phyloP scores from a whole-genome alignment of 345 rosid genomes.

The Syzygium aromaticum region DNA sequence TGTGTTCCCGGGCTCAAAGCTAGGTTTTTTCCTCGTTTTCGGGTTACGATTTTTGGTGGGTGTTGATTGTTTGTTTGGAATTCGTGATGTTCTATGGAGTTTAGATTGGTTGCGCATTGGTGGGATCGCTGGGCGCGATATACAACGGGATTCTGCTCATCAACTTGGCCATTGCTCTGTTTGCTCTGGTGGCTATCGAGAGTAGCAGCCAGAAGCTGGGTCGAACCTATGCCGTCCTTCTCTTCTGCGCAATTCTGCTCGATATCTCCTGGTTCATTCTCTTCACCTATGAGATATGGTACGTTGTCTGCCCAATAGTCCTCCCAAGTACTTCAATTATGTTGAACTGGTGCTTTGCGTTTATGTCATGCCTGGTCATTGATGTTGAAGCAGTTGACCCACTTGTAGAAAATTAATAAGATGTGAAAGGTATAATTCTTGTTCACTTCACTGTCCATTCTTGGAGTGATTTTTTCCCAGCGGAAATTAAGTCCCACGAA shows the following conservation, averaged over 20 bases:
- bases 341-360: background rate
- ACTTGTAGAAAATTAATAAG: background rate
- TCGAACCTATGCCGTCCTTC: slow-evolving; percentile 74
- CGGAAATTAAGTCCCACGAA: background rate
- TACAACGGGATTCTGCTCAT: slow-evolving; percentile 75
- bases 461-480: background rate
- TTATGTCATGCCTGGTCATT: background rate
- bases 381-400: background rate
- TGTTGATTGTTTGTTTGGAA: background rate
- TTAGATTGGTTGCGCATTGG: slow-evolving; percentile 73
- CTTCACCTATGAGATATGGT: slow-evolving; percentile 65
- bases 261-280: slow-evolving; percentile 71
- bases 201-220: slow-evolving; percentile 76
- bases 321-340: background rate
- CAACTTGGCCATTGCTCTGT: slow-evolving; percentile 65
- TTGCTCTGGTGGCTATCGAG: slow-evolving; percentile 81
- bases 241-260: slow-evolving; percentile 51
- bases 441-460: background rate
- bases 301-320: background rate
- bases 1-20: background rate
- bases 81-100: background rate
- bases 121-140: slow-evolving; percentile 79
- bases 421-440: background rate
- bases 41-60: background rate
- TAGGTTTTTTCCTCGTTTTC: background rate